Conservation (phyloP, 2,329 filamentous ascomycete species). For the Trichoderma cornu-damae region DNA sequence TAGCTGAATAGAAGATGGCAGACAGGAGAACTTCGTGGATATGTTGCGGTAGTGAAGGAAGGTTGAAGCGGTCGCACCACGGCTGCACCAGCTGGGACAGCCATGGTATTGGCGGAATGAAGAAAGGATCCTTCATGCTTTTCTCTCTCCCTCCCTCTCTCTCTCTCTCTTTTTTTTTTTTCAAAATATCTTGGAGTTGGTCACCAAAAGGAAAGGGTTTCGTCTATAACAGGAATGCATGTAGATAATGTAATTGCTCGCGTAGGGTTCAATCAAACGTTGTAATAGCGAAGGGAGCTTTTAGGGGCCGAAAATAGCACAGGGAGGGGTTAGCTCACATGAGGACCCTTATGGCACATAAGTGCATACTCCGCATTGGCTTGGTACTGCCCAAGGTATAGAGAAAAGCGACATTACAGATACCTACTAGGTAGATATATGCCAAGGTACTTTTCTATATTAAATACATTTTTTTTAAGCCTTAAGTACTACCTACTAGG, state of each 20-base stretch:
- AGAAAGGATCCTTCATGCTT: constrained; percentile 77
- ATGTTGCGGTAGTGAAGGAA: constrained; percentile 67
- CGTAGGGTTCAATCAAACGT: not conserved
- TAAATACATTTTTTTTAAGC: too few species aligned
- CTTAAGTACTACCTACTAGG: too few species aligned
- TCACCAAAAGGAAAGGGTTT: not conserved
- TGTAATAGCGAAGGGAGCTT: not conserved
- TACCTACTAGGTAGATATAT: not conserved
- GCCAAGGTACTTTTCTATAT: not conserved
- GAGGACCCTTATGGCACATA: not conserved
- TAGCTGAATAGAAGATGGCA: constrained; percentile 62
- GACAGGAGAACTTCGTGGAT: constrained; percentile 69
- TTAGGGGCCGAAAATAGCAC: not conserved
- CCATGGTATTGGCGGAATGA: constrained; percentile 55
- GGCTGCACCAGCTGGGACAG: constrained; percentile 55
- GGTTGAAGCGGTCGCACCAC: constrained; percentile 54
- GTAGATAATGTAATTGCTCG: not conserved
- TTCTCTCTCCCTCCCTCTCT: too few species aligned
- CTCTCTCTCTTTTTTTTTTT: too few species aligned
- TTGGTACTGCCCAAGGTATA: too few species aligned
- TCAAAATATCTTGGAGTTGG: not conserved
- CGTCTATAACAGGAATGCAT: not conserved
- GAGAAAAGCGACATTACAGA: not conserved
- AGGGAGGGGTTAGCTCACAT: constrained; percentile 6
- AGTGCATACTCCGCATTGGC: constrained; percentile 1